A percentile compares a stretch with the other conserved stretches of the same genome.
These are phyloP conservation scores for Leonotis leonurus DNA, from an alignment of 257 asterid genomes.

Conservation along the genomic window DNA sequence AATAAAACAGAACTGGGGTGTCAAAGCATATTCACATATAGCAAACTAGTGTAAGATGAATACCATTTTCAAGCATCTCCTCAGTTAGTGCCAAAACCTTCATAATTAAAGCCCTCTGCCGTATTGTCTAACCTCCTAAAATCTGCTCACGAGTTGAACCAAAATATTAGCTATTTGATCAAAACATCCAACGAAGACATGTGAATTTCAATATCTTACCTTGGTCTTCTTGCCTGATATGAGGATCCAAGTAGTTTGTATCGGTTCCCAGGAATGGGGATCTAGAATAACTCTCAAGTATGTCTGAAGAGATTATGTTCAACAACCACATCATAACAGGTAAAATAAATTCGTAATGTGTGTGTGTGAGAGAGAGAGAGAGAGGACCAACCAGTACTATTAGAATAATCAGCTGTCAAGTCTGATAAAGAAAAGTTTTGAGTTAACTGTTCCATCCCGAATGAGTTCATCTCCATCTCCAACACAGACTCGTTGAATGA, in stretches of 20 bases:
- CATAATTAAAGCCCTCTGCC: constrained; percentile 36
- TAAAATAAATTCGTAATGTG: background rate
- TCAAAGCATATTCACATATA: background rate
- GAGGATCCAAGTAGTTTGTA: constrained; percentile 35
- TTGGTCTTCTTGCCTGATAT: constrained; percentile 33
- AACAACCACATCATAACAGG: background rate
- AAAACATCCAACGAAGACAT: constrained; percentile 7
- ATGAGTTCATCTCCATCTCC: constrained; percentile 40
- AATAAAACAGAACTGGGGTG: background rate
- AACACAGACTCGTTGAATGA: constrained; percentile 32
- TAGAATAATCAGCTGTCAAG: constrained; percentile 58
- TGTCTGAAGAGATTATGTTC: constrained; percentile 33
- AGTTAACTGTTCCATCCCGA: constrained; percentile 66
- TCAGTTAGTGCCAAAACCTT: constrained; percentile 43
- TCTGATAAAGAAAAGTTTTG: constrained; percentile 65
- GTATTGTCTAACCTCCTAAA: constrained; percentile 33
- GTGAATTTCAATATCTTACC: constrained; percentile 33
- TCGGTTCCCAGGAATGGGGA: constrained; percentile 58
- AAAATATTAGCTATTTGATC: background rate
- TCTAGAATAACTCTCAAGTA: constrained; percentile 54
- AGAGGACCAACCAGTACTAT: constrained; percentile 40
- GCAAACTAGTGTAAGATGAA: background rate
- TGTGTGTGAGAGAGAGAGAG: background rate
- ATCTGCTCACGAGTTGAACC: constrained; percentile 30
- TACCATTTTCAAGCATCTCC: constrained; percentile 18